Conservation (phyloP, 2,329 filamentous ascomycete genomes). For the Ophiostoma pallidulum region DNA sequence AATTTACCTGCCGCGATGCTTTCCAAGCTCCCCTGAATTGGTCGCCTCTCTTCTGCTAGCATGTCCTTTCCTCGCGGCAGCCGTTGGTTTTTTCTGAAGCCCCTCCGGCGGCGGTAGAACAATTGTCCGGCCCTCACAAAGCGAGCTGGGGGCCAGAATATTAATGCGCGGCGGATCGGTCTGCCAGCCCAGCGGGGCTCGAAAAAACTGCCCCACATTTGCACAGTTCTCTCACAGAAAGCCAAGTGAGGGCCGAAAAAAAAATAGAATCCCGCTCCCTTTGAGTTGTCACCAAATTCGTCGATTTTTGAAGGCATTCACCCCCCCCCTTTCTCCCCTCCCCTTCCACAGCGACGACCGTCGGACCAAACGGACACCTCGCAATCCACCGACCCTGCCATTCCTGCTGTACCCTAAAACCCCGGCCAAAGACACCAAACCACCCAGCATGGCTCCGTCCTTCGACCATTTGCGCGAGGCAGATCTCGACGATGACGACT, state of each 20-base stretch:
- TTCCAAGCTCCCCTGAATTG: not conserved
- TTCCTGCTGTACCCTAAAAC: not conserved
- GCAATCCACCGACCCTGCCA: no score
- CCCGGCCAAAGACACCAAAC: constrained; percentile 4
- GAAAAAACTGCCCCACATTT: constrained; percentile 13
- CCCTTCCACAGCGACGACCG: no score
- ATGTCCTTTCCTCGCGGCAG: no score
- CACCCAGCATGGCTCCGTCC: constrained; percentile 75
- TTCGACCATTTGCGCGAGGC: constrained; percentile 90
- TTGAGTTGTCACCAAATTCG: constrained; percentile 5
- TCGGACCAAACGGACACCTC: no score
- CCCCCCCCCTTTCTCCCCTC: no score
- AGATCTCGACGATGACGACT: constrained; percentile 75
- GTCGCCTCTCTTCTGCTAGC: no score
- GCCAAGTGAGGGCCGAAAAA: constrained; percentile 6
- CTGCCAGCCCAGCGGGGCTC: constrained; percentile 4
- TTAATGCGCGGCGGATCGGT: not conserved
- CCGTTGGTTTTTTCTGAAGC: constrained; percentile 4
- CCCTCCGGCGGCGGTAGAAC: constrained; percentile 3
- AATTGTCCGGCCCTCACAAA: no score
- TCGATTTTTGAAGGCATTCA: no score
- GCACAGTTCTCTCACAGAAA: constrained; percentile 7
- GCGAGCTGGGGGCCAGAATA: no score
- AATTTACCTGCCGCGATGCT: not conserved
- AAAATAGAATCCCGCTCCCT: constrained; percentile 7